Base-by-base conservation (phyloP, 495 filamentous ascomycete genomes). In the Pseudoneurospora amorphoporcata region DNA sequence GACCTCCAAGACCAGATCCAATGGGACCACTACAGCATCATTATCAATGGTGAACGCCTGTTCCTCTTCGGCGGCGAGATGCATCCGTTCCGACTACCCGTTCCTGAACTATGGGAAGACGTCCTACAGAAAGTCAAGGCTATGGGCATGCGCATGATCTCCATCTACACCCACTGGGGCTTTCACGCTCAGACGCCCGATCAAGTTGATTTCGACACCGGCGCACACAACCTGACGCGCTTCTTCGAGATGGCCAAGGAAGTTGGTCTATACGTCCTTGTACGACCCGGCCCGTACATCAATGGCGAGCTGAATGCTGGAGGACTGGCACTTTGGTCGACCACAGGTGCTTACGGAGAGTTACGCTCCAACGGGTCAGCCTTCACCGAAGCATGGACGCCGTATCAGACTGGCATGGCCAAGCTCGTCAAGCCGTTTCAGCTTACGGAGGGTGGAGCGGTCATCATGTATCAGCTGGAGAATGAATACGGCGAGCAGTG, bases 401-500 rank as follows among this genome's bases (percentile, higher is more conserved):
- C 88, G 23, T 90, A 89, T 65, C 83, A 85, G 72, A 80, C 82
- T 1, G 79, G 83, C 16, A 82, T 87, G 65, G 83, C 86, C 0
- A 73, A 85, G 72, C 82, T 87, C 1, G 83, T 87, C 5, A 83
- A 79, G 70, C 75, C 81, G 29, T 83, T 89, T 53, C 84, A 87
- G 68, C 81, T 90, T 2, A 87, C 86, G 0, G 82, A 88, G 68
- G 88, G 87, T 2, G 83, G 87, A 2, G 87, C 86, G 47, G 80
- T 86, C 2, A 77, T 90, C 10, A 74, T 84, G 47, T 87, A 86
- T 75, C 88, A 90, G 72, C 85, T 89, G 32, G 88, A 90, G 73
- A 90, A 90, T 73, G 88, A 90, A 73, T 88, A 88, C 68, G 86
- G 85, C 3, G 75, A 86, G 14, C 87, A 90, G 73, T 89, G 87